Percentiles rank a stretch among this genome's conserved stretches.
Evolutionary conservation across 768 basidiomycete genomes (phyloP).

Genomic region (Russula virescens): DNA sequence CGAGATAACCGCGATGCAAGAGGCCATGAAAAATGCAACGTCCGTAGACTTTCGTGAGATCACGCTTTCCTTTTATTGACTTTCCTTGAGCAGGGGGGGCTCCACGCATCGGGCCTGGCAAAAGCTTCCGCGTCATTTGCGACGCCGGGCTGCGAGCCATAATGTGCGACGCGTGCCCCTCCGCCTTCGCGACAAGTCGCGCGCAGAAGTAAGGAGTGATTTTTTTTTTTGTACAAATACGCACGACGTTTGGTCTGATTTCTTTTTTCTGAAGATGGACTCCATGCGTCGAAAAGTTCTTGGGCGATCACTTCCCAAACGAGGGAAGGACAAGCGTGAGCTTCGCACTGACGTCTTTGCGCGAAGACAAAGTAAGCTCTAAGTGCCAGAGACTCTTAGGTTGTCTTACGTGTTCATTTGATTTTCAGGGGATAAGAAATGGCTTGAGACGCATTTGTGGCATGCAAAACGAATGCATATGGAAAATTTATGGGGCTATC

Average conservation of each 20-base stretch:
- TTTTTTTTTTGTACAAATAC: background rate
- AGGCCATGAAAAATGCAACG: constrained; percentile 78
- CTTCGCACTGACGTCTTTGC: constrained; percentile 55
- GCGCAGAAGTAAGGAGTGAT: constrained; percentile 57
- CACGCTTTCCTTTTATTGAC: background rate
- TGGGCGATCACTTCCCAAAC: constrained; percentile 50
- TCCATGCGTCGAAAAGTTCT: constrained; percentile 38
- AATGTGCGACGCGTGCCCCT: constrained; percentile 86
- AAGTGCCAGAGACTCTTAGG: background rate
- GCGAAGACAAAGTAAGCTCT: constrained; percentile 63
- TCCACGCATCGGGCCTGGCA: constrained; percentile 87
- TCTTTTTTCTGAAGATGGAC: constrained; percentile 44
- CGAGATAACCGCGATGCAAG: constrained; percentile 89
- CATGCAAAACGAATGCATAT: constrained; percentile 96
- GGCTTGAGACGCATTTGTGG: constrained; percentile 97
- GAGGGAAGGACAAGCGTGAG: constrained; percentile 55
- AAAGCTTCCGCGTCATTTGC: constrained; percentile 83
- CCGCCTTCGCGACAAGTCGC: constrained; percentile 77
- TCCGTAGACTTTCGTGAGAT: constrained; percentile 24
- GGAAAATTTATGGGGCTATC: constrained; percentile 88
- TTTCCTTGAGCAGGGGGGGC: constrained; percentile 41
- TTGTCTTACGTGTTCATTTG: background rate
- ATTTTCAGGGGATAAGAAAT: constrained; percentile 69
- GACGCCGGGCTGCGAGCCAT: constrained; percentile 91
- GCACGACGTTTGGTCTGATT: background rate